phyloP scores from a whole-genome alignment of 352 stramenopile species.

The Phytophthora syringae region DNA sequence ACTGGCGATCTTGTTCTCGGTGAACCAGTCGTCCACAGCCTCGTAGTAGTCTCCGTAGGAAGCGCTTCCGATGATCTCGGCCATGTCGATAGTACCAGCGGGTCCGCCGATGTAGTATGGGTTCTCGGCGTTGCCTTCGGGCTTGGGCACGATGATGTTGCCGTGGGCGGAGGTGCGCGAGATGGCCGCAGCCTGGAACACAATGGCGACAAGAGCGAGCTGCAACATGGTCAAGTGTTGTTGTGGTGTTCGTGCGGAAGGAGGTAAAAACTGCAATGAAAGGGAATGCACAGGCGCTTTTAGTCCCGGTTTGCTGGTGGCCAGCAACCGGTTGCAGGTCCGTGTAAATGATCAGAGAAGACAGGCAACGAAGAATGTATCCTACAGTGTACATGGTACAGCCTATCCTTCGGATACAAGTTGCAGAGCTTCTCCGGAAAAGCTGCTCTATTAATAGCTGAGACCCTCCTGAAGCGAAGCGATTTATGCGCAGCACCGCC shows the following conservation, averaged over 20 bases:
- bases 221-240: conserved; percentile 26
- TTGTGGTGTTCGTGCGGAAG: neutral
- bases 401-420: no score
- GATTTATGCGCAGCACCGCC: conserved; percentile 5
- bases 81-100: conserved; percentile 34
- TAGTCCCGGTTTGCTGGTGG: neutral
- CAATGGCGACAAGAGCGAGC: conserved; percentile 14
- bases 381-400: no score
- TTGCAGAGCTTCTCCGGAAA: conserved; percentile 15
- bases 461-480: conserved; percentile 4
- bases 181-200: conserved; percentile 23
- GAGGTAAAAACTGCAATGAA: conserved; percentile 29
- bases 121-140: conserved; percentile 20
- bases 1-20: conserved; percentile 33
- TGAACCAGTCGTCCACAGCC: conserved; percentile 37
- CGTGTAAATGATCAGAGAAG: conserved; percentile 17
- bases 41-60: conserved; percentile 37
- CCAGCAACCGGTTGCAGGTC: neutral
- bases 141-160: conserved; percentile 37
- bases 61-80: conserved; percentile 27
- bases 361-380: conserved; percentile 1
- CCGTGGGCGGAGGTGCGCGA: conserved; percentile 23
- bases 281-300: conserved; percentile 11
- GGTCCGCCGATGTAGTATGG: conserved; percentile 31
- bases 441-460: conserved; percentile 13